phyloP scores from a whole-genome alignment of 2,329 filamentous ascomycete genomes.

The Elsinoe necatrix region DNA sequence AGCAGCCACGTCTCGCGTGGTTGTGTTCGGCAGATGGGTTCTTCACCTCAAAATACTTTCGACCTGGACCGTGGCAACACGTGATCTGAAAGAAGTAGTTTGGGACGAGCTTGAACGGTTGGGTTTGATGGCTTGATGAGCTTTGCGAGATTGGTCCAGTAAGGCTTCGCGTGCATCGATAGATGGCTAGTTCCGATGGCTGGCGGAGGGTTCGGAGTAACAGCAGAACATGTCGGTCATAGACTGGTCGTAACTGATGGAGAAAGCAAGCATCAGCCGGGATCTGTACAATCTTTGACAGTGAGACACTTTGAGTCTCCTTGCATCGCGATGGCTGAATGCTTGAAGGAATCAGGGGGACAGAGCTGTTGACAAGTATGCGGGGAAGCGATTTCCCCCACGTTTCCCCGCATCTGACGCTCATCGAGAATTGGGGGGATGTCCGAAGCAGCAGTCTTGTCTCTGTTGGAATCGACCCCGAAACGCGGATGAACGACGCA shows the following conservation, averaged over 20 bases:
- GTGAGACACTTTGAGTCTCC: neutral
- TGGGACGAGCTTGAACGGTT: neutral
- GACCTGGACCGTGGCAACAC: constrained; percentile 4
- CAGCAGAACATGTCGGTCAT: neutral
- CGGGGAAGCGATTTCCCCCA: neutral
- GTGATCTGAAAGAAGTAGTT: neutral
- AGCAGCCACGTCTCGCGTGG: constrained; percentile 10
- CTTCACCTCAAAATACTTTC: neutral
- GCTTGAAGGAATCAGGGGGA: neutral
- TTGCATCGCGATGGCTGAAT: neutral
- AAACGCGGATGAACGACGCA: neutral
- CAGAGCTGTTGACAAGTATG: neutral
- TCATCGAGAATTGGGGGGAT: neutral
- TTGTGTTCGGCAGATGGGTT: constrained; percentile 5
- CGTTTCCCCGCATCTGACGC: constrained; percentile 3
- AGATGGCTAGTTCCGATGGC: neutral
- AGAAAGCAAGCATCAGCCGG: neutral
- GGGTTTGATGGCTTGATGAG: neutral
- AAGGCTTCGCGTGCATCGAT: neutral
- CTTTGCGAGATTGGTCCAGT: neutral
- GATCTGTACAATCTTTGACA: neutral
- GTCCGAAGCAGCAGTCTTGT: neutral
- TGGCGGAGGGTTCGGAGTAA: neutral
- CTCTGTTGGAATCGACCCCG: neutral
- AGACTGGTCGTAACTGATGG: neutral